These are phyloP conservation scores for Botryobasidium botryosum DNA, from an alignment of 768 basidiomycete species.

Conservation along the genomic window DNA sequence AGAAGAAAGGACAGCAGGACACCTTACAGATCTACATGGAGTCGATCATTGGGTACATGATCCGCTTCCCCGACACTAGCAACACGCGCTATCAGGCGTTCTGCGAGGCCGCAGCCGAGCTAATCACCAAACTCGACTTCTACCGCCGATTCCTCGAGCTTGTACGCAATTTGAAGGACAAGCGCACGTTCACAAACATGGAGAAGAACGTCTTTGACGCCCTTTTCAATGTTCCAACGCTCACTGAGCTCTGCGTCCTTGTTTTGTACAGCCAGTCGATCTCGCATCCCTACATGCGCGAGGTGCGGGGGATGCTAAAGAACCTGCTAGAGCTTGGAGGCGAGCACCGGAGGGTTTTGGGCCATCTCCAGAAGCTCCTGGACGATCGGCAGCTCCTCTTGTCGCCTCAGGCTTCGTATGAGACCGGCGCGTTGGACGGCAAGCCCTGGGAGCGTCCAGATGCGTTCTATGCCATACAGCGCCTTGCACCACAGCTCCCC, in stretches of 20 bases:
- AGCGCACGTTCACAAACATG: slow-evolving; percentile 20
- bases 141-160: slow-evolving; percentile 18
- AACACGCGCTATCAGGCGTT: slow-evolving; percentile 24
- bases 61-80: slow-evolving; percentile 22
- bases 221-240: slow-evolving; percentile 13
- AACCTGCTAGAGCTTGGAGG: slow-evolving; percentile 18
- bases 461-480: no score
- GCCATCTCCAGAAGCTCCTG: slow-evolving; percentile 12
- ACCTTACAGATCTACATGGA: slow-evolving; percentile 16
- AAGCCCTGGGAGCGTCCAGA: no score
- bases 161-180: slow-evolving; percentile 19
- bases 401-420: no score
- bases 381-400: slow-evolving; percentile 15
- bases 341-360: slow-evolving; percentile 15
- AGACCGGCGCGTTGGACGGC: no score
- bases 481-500: no score
- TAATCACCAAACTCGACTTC: slow-evolving; percentile 15
- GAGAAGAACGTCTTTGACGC: slow-evolving; percentile 20
- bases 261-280: slow-evolving; percentile 16
- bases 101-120: slow-evolving; percentile 16
- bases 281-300: slow-evolving; percentile 18
- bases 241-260: slow-evolving; percentile 19
- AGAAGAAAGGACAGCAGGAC: slow-evolving; percentile 23
- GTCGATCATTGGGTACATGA: slow-evolving; percentile 10
- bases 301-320: slow-evolving; percentile 12